Evolutionary conservation across 2,329 filamentous ascomycete species (phyloP).

Genomic region (Sordariomycetes sp.): DNA sequence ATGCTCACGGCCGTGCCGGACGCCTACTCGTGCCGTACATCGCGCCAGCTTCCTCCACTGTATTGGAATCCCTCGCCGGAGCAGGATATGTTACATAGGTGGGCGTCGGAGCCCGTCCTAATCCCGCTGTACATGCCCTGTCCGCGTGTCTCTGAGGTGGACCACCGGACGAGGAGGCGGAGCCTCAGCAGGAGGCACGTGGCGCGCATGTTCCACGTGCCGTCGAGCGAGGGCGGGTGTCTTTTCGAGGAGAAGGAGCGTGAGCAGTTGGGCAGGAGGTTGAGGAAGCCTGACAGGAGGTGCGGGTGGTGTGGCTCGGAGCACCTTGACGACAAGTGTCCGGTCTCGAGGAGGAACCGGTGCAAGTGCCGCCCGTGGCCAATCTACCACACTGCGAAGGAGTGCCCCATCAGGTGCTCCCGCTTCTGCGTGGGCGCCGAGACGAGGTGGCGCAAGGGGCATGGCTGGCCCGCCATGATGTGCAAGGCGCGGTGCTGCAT

Average conservation of each 20-base stretch:
- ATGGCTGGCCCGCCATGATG: constrained; percentile 24
- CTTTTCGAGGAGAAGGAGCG: background rate
- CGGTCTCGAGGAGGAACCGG: constrained; percentile 18
- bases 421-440: constrained; percentile 17
- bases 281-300: no score
- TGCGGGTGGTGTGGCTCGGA: background rate
- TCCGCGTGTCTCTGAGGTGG: constrained; percentile 14
- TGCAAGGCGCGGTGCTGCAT: constrained; percentile 27
- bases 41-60: background rate
- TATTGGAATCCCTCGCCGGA: background rate
- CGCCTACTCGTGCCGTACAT: background rate
- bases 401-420: constrained; percentile 21
- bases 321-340: constrained; percentile 10
- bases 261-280: no score
- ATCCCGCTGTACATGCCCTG: background rate
- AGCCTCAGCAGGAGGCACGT: constrained; percentile 24
- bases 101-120: background rate
- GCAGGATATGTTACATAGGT: background rate
- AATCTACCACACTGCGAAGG: constrained; percentile 19
- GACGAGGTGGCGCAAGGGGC: constrained; percentile 13
- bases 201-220: constrained; percentile 20
- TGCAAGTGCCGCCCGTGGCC: constrained; percentile 28
- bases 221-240: constrained; percentile 3
- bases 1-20: background rate
- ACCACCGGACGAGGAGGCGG: constrained; percentile 19